A percentile compares a stretch with the other conserved stretches of the same genome.
phyloP scores from a whole-genome alignment of 768 basidiomycete genomes.

The Cantharellus anzutake region DNA sequence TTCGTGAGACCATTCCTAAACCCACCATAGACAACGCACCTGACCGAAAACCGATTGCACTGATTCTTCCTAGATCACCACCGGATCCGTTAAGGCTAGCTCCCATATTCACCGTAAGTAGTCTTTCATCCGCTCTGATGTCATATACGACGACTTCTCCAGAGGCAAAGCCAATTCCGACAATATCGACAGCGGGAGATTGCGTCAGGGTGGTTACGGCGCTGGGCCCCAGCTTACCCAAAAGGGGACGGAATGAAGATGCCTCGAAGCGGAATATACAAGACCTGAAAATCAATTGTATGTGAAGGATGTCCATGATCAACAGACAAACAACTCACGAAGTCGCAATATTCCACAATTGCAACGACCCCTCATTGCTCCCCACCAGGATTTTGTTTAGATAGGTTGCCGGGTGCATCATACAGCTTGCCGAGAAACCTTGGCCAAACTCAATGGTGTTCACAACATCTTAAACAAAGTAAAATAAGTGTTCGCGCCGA shows the following conservation, averaged over 20 bases:
- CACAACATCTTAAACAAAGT: constrained; percentile 11
- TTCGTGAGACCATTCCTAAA: neutral
- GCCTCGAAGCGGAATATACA: constrained; percentile 65
- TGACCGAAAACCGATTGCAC: constrained; percentile 66
- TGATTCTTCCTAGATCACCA: constrained; percentile 52
- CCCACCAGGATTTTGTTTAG: constrained; percentile 86
- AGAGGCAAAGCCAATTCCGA: constrained; percentile 79
- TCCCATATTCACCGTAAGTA: constrained; percentile 71
- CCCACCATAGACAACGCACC: constrained; percentile 29
- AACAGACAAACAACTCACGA: constrained; percentile 28
- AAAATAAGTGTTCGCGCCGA: neutral
- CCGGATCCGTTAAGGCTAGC: neutral
- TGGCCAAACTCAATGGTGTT: constrained; percentile 59
- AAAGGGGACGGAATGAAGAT: constrained; percentile 22
- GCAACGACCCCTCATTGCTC: constrained; percentile 60
- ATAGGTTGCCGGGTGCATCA: constrained; percentile 91
- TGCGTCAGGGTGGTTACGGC: constrained; percentile 69
- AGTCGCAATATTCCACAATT: constrained; percentile 88
- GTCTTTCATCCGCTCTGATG: constrained; percentile 69
- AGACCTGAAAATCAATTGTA: constrained; percentile 26
- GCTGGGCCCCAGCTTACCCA: constrained; percentile 11
- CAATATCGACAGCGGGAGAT: constrained; percentile 89
- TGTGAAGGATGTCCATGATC: neutral
- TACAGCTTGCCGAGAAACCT: constrained; percentile 64
- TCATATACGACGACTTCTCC: constrained; percentile 84